Evolutionary conservation across 2,329 filamentous ascomycete genomes (phyloP), one percentile per base, ranked within the genome.

Genomic region (Ophiosphaerella herpotricha): DNA sequence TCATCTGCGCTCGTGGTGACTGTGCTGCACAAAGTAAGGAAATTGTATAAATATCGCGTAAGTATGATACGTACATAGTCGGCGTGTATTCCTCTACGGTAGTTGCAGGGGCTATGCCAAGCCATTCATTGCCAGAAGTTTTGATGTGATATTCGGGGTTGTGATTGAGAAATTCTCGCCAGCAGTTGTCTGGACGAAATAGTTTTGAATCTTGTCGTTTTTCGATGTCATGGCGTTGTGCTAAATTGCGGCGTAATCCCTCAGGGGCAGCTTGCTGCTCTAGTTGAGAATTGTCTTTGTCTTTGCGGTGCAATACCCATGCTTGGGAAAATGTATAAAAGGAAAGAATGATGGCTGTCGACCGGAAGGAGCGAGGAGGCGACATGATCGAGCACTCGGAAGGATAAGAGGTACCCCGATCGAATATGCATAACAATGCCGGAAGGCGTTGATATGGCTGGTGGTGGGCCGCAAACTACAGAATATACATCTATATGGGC

Each of bases 311-410:
- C 35, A 64, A 42, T 5, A 63, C 58, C 50, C 58, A 48, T 7
- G 58, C 65, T 24, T 61, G 38, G 34, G 52, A 45, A 31, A 45
- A 39, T 32, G 55, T 43, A 43, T 60, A 65, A 56, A 71, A 64
- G 2, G 64, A 71, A 52, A 72, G 61, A 33, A 70, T 16, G 24
- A 61, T 42, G 61, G 63, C 63, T 57, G 61, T 64, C 53, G 68
- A 67, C 66, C 60, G 47, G 7, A 34, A n/a, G 5, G 23, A 65
- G 52, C n/a, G 64, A 68, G 61, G 45, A 65, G 66, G 52, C 53
- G 59, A 71, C 69, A 72, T 71, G 62, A 60, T 63, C 56, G 64
- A 71, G 65, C 60, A 67, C 62, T 62, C 66, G 52, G 68, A 60
- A 55, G 65, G 70, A 60, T 67, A 64, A 66, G 60, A 63, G 60